Evolutionary conservation across 495 filamentous ascomycete genomes (phyloP), one percentile per base, ranked within the genome.

Genomic region (Lepraria neglecta): DNA sequence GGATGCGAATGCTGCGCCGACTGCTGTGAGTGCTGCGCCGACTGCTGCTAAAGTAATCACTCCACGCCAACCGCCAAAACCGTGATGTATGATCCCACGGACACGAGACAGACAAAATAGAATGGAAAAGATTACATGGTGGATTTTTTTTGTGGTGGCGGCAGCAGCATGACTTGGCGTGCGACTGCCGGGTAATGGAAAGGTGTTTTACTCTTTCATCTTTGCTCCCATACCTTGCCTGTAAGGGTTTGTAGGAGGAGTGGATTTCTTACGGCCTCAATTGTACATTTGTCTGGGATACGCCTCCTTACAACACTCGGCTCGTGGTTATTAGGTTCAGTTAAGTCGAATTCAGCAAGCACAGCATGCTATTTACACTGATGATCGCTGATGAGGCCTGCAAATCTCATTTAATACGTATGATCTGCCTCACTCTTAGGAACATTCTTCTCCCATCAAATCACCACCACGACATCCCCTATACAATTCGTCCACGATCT

Each of bases 1-100:
- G 81, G 85, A 50, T 90, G 88, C 69, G 87, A 89, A 65, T 90
- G 87, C 74, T 90, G 87, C 68, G 81, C 84, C 46, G 87, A 87
- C 2, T 87, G 84, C 70, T 78, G 79, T 69, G 84, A 88, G 66
- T 87, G 85, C 73, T 69, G 62, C 17, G 59, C 45, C 4, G 64
- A 67, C 14, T 67, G 65, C 21, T 64, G 58, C 58, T 60, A 53
- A 44, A 44, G 35, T 15, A 19, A 3, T 28, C 48, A 11, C 58
- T 19, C 19, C 28, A 35, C 28, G 38, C 38, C 24, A 19, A 35
- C 38, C 47, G 19, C n/a, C 4, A 15, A 7, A 33, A 43, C 31
- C 30, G n/a, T 35, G 51, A 24, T 0, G n/a, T 6, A 21, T 2
- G 31, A 5, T 19, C 7, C 0, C 15, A 12, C 10, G 51, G 31